phyloP scores from a whole-genome alignment of 331 rosid genomes.

The Spiraea crenata region DNA sequence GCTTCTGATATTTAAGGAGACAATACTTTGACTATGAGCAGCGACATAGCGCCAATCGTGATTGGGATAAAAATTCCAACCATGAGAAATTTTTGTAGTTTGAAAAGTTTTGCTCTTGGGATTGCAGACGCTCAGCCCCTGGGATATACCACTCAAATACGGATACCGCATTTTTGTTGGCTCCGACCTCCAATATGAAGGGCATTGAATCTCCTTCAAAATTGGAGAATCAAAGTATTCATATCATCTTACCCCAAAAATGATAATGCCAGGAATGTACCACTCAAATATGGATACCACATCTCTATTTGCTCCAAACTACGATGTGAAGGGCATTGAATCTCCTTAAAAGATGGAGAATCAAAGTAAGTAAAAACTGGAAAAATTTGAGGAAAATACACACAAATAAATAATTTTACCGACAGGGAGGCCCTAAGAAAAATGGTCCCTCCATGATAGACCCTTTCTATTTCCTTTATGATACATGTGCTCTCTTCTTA shows the following conservation, averaged over 20 bases:
- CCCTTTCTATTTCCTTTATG: constrained; percentile 42
- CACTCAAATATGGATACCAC: constrained; percentile 55
- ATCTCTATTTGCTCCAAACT: constrained; percentile 52
- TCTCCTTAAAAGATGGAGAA: constrained; percentile 97
- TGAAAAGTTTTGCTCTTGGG: no score
- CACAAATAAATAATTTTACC: constrained; percentile 44
- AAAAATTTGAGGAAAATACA: constrained; percentile 42
- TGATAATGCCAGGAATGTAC: constrained; percentile 40
- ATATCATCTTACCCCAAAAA: constrained; percentile 46
- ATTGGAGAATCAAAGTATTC: no score
- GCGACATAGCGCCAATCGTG: no score
- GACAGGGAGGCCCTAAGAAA: constrained; percentile 57
- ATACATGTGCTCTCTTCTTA: constrained; percentile 56
- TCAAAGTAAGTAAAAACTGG: constrained; percentile 39
- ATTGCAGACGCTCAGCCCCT: no score
- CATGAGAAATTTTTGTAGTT: no score
- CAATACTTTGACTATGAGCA: no score
- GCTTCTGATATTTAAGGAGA: no score
- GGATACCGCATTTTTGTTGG: no score
- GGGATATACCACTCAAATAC: no score
- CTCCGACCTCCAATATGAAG: no score
- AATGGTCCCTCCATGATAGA: constrained; percentile 58
- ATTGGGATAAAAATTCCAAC: no score
- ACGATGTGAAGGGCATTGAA: constrained; percentile 43
- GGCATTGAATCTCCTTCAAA: no score